These are phyloP conservation scores for Xylaria curta DNA, from an alignment of 495 filamentous ascomycete genomes.

Conservation along the genomic window DNA sequence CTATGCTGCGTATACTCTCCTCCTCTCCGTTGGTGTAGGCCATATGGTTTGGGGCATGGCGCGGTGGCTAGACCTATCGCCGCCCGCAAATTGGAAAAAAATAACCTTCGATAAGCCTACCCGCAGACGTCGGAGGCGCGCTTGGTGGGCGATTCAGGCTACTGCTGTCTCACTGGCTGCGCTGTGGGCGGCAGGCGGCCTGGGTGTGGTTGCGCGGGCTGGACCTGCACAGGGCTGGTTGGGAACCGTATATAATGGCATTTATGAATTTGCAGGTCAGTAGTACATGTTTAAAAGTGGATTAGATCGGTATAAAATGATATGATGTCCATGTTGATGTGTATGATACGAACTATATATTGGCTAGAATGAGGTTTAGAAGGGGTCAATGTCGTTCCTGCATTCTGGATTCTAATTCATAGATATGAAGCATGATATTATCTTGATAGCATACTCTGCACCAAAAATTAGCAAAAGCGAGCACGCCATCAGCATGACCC, in stretches of 20 bases:
- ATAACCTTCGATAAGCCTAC: slow-evolving; percentile 53
- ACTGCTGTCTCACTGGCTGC: slow-evolving; percentile 61
- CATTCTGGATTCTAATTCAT: background rate
- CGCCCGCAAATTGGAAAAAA: slow-evolving; percentile 48
- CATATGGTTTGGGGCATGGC: slow-evolving; percentile 87
- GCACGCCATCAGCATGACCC: background rate
- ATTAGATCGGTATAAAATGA: background rate
- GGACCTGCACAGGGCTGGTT: slow-evolving; percentile 78
- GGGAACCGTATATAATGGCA: slow-evolving; percentile 73
- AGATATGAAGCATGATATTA: background rate
- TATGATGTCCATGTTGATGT: background rate
- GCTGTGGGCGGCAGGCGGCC: slow-evolving; percentile 80
- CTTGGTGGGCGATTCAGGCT: slow-evolving; percentile 73
- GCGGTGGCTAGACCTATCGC: slow-evolving; percentile 68
- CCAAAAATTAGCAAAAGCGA: background rate
- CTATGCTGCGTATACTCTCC: slow-evolving; percentile 67
- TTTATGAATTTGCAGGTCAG: slow-evolving; percentile 42
- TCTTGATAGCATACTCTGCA: background rate
- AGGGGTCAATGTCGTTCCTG: background rate
- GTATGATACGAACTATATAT: background rate
- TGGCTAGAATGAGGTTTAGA: background rate
- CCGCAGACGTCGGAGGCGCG: slow-evolving; percentile 59
- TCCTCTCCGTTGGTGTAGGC: slow-evolving; percentile 73
- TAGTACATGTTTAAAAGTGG: background rate
- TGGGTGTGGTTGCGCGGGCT: slow-evolving; percentile 77